Conservation (phyloP, 129 eudicot species). For the Saposhnikovia divaricata region DNA sequence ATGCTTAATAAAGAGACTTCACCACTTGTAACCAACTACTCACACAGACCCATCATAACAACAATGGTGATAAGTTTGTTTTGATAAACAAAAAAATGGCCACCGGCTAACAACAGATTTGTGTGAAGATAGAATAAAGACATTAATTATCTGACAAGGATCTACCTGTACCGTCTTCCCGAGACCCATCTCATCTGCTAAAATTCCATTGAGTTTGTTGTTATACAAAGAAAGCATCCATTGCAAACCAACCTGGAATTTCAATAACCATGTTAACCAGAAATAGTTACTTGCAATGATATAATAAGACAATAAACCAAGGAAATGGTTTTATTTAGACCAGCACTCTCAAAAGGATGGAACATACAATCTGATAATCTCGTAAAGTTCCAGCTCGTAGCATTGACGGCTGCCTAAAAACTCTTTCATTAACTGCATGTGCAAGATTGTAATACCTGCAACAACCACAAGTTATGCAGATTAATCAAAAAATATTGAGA, state of each 20-base stretch:
- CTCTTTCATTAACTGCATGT: slow-evolving; percentile 95
- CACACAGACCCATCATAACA: not conserved
- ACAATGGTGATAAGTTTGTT: not conserved
- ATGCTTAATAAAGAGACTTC: not conserved
- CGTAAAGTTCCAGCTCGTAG: slow-evolving; percentile 79
- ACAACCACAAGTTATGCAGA: slow-evolving; percentile 17
- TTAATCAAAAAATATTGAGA: not conserved
- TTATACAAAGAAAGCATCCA: slow-evolving; percentile 99
- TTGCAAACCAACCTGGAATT: slow-evolving; percentile 87
- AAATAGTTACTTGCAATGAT: not conserved
- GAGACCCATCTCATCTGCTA: slow-evolving; percentile 99
- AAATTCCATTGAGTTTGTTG: slow-evolving; percentile 87
- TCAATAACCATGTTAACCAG: slow-evolving; percentile 2
- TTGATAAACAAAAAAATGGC: not conserved
- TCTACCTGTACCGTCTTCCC: slow-evolving; percentile 97
- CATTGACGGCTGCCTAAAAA: slow-evolving; percentile 92
- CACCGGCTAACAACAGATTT: not conserved
- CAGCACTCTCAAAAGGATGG: slow-evolving; percentile 7
- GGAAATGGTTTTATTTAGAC: slow-evolving; percentile 1
- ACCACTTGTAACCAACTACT: not conserved
- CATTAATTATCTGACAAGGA: not conserved
- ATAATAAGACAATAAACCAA: not conserved
- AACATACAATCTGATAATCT: slow-evolving; percentile 95
- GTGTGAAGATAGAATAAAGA: not conserved
- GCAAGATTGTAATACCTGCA: slow-evolving; percentile 87